Percentiles rank a stretch among this genome's conserved stretches.
These are phyloP conservation scores for Globisporangium radiosum DNA, from an alignment of 352 stramenopile genomes.

Conservation along the genomic window DNA sequence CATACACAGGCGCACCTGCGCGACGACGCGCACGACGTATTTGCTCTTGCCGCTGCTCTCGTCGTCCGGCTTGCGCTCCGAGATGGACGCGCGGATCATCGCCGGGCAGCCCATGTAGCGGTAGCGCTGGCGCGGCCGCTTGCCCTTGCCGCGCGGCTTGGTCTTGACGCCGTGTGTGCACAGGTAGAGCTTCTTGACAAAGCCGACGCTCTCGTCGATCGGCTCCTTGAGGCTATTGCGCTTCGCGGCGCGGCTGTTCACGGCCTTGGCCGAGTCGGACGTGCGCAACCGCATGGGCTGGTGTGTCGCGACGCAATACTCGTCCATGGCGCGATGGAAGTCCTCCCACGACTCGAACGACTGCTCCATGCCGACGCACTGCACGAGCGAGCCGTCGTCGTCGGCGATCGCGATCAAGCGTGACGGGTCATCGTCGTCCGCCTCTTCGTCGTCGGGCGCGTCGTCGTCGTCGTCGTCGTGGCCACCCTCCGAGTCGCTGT, in stretches of 20 bases:
- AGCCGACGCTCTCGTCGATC: conserved; percentile 81
- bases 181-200: conserved; percentile 82
- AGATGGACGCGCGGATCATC: conserved; percentile 81
- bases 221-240: conserved; percentile 78
- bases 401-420: conserved; percentile 44
- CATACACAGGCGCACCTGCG: conserved; percentile 33
- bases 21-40: conserved; percentile 78
- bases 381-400: conserved; percentile 54
- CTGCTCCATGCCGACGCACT: conserved; percentile 66
- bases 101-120: conserved; percentile 78
- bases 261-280: conserved; percentile 73
- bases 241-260: conserved; percentile 74
- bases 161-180: conserved; percentile 83
- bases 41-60: conserved; percentile 58
- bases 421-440: conserved; percentile 26
- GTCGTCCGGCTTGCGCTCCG: conserved; percentile 54
- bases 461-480: conserved; percentile 51
- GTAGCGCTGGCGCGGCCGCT: conserved; percentile 73
- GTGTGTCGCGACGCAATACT: conserved; percentile 65
- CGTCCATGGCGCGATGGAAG: conserved; percentile 77
- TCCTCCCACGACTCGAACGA: conserved; percentile 80
- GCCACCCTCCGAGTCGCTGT: conserved; percentile 43
- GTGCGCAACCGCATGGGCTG: conserved; percentile 78
- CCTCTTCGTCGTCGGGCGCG: conserved; percentile 35
- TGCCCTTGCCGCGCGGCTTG: conserved; percentile 76